Evolutionary conservation across 2,329 filamentous ascomycete species (phyloP), one percentile per base, ranked within the genome.

Genomic region (Mollisiaceae sp.): DNA sequence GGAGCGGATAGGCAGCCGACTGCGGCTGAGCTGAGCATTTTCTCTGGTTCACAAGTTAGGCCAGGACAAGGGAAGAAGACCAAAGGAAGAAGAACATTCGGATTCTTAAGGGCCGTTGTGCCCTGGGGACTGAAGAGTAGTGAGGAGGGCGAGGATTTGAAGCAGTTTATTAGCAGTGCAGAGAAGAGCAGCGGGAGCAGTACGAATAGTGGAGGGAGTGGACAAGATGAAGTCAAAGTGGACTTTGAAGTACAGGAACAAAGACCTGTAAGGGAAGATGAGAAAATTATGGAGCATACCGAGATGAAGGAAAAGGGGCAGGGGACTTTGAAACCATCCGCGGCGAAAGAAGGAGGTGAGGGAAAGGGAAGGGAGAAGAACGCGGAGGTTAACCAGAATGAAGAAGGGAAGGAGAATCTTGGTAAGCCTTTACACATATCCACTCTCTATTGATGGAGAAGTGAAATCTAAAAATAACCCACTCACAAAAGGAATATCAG

Each of bases 1-100:
- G 12, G 3, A 41, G 38, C 12, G 8, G 38, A 41, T 4, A 18
- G 38, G 15, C 3, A 41, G 15, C 45, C 45, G 14, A 50, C 45
- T n/a, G n/a, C 20, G n/a, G 45, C 45, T 11, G 45, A 50, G 45
- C 11, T 50, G 45, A 50, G 45, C n/a, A 50, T 50, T 20, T 50
- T 50, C 22, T 12, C 11, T n/a, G 45, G 45, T 2, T n/a, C n/a
- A n/a, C 18, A 18, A 18, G 43, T 50, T 50, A n/a, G 45, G n/a
- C 15, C 15, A 18, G n/a, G 12, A n/a, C 20, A 22, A n/a, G 9
- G 15, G n/a, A 20, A n/a, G 45, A 50, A 22, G 45, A 20, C 3
- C 3, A 45, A 45, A 8, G n/a, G n/a, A 20, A 45, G 43, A 20
- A 24, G 45, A n/a, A 50, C 20, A 1, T 50, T 22, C 9, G 45